These are phyloP conservation scores for Urostyla sp. DNA, from an alignment of 73 alveolate species.

Conservation along the genomic window DNA sequence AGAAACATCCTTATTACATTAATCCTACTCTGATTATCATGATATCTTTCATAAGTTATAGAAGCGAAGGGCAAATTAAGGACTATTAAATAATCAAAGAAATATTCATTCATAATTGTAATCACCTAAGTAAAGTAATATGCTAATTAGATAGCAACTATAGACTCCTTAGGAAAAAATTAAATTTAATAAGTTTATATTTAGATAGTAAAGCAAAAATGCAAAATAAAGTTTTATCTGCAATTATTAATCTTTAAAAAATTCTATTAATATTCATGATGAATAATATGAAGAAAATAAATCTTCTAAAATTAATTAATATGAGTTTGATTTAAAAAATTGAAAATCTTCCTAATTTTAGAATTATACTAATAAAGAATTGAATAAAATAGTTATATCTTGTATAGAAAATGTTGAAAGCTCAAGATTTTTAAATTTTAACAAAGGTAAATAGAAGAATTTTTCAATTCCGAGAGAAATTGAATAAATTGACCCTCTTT, in stretches of 20 bases:
- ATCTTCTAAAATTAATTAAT: background rate
- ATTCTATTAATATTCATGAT: too few relatives aligned
- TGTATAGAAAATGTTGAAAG: slow-evolving; percentile 34
- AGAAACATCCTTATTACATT: slow-evolving; percentile 24
- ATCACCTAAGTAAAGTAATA: background rate
- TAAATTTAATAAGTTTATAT: background rate
- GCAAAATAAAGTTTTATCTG: too few relatives aligned
- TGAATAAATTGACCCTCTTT: background rate
- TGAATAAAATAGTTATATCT: background rate
- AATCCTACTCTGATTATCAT: slow-evolving; percentile 37
- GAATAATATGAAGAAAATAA: background rate
- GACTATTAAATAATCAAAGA: background rate
- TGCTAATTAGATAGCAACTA: background rate
- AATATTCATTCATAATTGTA: too few relatives aligned
- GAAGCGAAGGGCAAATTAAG: background rate
- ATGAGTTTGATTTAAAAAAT: background rate
- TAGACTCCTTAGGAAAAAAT: background rate
- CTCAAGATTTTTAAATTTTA: slow-evolving; percentile 32
- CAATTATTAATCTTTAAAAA: too few relatives aligned
- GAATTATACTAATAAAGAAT: background rate
- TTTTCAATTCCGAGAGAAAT: background rate
- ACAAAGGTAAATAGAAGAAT: background rate
- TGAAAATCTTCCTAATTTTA: background rate
- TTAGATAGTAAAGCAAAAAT: background rate
- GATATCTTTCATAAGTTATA: background rate